Evolutionary conservation across 1,284 basidiomycete species (phyloP).

Genomic region (Sporisorium graminicola): DNA sequence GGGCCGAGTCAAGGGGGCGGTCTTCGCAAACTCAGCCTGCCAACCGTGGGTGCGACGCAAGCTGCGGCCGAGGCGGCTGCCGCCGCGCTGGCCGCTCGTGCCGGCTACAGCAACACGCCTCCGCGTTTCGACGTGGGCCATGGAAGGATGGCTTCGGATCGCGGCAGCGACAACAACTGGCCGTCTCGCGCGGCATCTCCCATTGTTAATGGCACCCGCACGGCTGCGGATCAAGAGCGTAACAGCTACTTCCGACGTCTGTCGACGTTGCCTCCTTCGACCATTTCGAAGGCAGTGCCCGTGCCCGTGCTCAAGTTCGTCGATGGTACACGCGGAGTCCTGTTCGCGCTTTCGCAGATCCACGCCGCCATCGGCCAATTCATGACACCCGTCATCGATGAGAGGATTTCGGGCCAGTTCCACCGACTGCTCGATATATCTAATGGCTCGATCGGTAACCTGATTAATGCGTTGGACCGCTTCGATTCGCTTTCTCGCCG

Average conservation of each 20-base stretch:
- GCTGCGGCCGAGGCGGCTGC: constrained; percentile 62
- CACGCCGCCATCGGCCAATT: constrained; percentile 91
- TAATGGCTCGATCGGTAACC: constrained; percentile 81
- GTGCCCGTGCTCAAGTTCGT: constrained; percentile 80
- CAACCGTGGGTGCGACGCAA: constrained; percentile 58
- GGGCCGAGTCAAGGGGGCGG: constrained; percentile 35
- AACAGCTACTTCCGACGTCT: constrained; percentile 90
- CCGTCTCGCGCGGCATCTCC: constrained; percentile 40
- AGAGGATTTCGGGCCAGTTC: constrained; percentile 74
- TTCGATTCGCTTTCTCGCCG: constrained; percentile 87
- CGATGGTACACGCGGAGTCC: constrained; percentile 88
- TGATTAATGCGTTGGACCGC: constrained; percentile 90
- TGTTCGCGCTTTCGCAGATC: constrained; percentile 92
- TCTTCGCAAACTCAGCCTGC: constrained; percentile 60
- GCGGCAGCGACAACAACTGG: constrained; percentile 30
- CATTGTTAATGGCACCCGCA: constrained; percentile 75
- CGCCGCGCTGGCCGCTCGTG: constrained; percentile 47
- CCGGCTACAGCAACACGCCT: constrained; percentile 43
- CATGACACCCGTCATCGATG: constrained; percentile 85
- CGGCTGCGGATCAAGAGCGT: constrained; percentile 75
- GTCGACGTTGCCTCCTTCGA: constrained; percentile 78
- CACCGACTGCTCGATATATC: constrained; percentile 73
- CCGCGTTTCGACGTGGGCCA: constrained; percentile 38
- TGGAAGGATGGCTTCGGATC: constrained; percentile 38
- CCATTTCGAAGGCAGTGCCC: constrained; percentile 80